Conservation (phyloP, 495 filamentous ascomycete species). For the Neurospora sp. region DNA sequence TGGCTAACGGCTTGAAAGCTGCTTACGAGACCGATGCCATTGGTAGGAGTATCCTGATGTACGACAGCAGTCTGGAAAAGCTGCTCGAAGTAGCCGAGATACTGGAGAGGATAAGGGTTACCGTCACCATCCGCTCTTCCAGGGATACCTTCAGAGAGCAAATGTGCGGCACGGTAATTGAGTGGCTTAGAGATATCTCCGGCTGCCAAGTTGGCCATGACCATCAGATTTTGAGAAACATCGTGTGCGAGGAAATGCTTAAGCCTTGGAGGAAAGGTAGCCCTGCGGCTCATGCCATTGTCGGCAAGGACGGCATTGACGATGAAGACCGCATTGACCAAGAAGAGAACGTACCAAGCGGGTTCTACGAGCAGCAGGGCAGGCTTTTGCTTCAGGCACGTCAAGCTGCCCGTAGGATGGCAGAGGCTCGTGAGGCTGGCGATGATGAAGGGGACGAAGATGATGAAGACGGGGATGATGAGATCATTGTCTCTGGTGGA, state of each 20-base stretch:
- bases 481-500: slow-evolving; percentile 25
- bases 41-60: slow-evolving; percentile 73
- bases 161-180: slow-evolving; percentile 96
- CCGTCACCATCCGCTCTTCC: slow-evolving; percentile 85
- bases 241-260: slow-evolving; percentile 85
- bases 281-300: slow-evolving; percentile 67
- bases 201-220: slow-evolving; percentile 80
- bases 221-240: slow-evolving; percentile 63
- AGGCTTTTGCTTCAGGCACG: slow-evolving; percentile 25
- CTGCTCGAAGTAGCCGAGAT: slow-evolving; percentile 67
- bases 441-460: slow-evolving; percentile 70
- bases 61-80: slow-evolving; percentile 57
- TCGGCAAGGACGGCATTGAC: slow-evolving; percentile 80
- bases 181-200: slow-evolving; percentile 89
- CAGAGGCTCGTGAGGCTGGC: slow-evolving; percentile 44
- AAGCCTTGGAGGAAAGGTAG: slow-evolving; percentile 80
- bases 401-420: slow-evolving; percentile 41
- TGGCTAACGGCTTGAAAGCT: slow-evolving; percentile 56
- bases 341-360: slow-evolving; percentile 20
- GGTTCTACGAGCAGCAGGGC: slow-evolving; percentile 21
- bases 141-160: slow-evolving; percentile 94
- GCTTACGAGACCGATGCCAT: slow-evolving; percentile 82
- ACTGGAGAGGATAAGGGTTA: slow-evolving; percentile 92
- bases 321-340: slow-evolving; percentile 57
- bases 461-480: slow-evolving; percentile 26